Percentiles rank a stretch among this genome's conserved stretches.
phyloP scores from a whole-genome alignment of 148 eudicot genomes.

The Gaultheria prostrata region DNA sequence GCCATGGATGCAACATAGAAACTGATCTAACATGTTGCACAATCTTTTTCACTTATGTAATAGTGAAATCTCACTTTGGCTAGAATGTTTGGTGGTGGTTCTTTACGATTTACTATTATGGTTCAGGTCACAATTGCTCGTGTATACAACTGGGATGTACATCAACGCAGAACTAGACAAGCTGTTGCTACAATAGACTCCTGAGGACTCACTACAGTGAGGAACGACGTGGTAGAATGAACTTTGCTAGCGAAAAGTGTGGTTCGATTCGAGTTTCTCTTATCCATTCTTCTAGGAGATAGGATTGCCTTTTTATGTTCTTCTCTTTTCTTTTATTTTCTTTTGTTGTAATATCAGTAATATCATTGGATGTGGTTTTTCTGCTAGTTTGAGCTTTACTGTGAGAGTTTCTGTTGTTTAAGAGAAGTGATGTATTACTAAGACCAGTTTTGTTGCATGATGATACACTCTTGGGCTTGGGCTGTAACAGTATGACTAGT shows the following conservation, averaged over 20 bases:
- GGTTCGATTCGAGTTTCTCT: neutral
- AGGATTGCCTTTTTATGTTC: neutral
- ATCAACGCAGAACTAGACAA: slow-evolving; percentile 72
- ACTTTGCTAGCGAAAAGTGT: slow-evolving; percentile 5
- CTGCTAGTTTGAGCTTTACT: slow-evolving; percentile 4
- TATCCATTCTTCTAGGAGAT: slow-evolving; percentile 7
- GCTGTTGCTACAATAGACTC: slow-evolving; percentile 39
- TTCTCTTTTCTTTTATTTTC: neutral
- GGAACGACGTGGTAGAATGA: neutral
- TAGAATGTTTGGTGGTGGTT: neutral
- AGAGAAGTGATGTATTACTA: neutral
- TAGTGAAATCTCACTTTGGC: neutral
- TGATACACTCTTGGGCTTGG: neutral
- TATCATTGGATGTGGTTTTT: neutral
- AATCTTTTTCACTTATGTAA: neutral
- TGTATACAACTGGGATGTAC: slow-evolving; percentile 95
- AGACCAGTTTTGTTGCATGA: slow-evolving; percentile 6
- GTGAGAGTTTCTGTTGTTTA: neutral
- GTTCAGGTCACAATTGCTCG: slow-evolving; percentile 89
- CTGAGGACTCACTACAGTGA: slow-evolving; percentile 19
- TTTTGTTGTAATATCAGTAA: neutral
- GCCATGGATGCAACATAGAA: neutral
- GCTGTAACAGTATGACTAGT: neutral
- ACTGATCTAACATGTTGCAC: neutral
- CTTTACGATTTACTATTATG: neutral